Base-by-base conservation (phyloP, 164 flowering plant genomes). In the Taxillus chinensis region DNA sequence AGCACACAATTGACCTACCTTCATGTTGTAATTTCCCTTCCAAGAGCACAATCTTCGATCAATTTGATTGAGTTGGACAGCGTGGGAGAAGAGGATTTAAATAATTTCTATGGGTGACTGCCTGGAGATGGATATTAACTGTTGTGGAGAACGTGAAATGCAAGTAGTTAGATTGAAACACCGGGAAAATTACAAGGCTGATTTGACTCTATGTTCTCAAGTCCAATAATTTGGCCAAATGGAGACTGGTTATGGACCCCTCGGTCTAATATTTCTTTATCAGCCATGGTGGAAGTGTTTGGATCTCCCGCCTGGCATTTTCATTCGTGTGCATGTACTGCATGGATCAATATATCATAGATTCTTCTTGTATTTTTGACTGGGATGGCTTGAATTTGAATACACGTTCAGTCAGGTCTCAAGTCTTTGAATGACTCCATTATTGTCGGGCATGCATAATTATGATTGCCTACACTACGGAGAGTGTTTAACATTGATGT, bases 131-230 rank as follows among this genome's bases (percentile, higher is more conserved):
- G 65, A 40, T 53, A 45, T 57, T 40, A 43, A 59, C 48, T 49
- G 6, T 13, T 52, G 38, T 43, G 14, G 14, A 52, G 57, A 37
- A 16, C 40, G 8, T 51, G 59, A 65, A 55, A 49, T 67, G 41
- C 54, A 41, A 68, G 43, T 68, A 15, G 68, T 41, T 37, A 46
- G 68, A 74, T 60, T 43, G 61, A 75, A 73, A 71, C 85, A 81
- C 15, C 11, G 57, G 74, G 78, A 77, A 77, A 60, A 37, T 50
- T 73, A 73, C 83, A 79, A 76, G 69, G 43, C 39, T 55, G 41
- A 66, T 70, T 54, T 70, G 66, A 70, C 57, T 59, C 41, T 59
- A 40, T 8, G 8, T 60, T 68, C 39, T 61, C 64, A 50, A 69
- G 62, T 70, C 71, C 62, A 62, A 71, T 69, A 74, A 71, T 62